A percentile compares a stretch with the other conserved stretches of the same genome.
These are phyloP conservation scores for Alternaria sp. DNA, from an alignment of 2,329 filamentous ascomycete species.

Conservation along the genomic window DNA sequence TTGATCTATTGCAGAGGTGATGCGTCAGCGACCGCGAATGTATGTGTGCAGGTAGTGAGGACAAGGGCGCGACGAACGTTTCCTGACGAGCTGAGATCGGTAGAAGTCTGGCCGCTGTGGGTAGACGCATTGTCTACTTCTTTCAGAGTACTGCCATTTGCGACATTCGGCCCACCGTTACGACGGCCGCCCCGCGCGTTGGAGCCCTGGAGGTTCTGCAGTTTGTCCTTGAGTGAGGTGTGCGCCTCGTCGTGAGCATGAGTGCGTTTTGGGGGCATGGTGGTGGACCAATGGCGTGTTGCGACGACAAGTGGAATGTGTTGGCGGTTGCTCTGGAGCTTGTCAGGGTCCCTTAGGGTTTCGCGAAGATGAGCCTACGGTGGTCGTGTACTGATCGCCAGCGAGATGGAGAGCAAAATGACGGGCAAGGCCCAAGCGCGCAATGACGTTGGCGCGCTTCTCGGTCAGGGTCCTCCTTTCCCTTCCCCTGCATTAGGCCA, in stretches of 20 bases:
- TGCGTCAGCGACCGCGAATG: conserved; percentile 21
- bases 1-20: conserved; percentile 55
- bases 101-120: conserved; percentile 45
- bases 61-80: conserved; percentile 40
- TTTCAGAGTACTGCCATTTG: conserved; percentile 49
- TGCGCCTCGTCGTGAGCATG: conserved; percentile 50
- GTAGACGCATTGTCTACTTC: conserved; percentile 51
- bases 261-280: conserved; percentile 51
- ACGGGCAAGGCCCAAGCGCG: conserved; percentile 18
- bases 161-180: conserved; percentile 34
- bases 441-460: conserved; percentile 24
- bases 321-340: conserved; percentile 4
- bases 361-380: conserved; percentile 12
- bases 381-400: conserved; percentile 13
- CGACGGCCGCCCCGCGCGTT: conserved; percentile 50
- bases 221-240: conserved; percentile 52
- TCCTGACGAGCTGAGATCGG: conserved; percentile 39
- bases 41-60: conserved; percentile 7
- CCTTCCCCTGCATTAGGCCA: conserved; percentile 16
- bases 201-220: conserved; percentile 50
- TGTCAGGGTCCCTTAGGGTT: conserved; percentile 1
- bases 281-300: conserved; percentile 5
- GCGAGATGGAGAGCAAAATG: conserved; percentile 22
- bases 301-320: not conserved
- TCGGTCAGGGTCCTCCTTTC: conserved; percentile 18